A percentile compares a stretch with the other conserved stretches of the same genome.
These are phyloP conservation scores for Cytidiella melzeri DNA, from an alignment of 768 basidiomycete species.

Conservation along the genomic window DNA sequence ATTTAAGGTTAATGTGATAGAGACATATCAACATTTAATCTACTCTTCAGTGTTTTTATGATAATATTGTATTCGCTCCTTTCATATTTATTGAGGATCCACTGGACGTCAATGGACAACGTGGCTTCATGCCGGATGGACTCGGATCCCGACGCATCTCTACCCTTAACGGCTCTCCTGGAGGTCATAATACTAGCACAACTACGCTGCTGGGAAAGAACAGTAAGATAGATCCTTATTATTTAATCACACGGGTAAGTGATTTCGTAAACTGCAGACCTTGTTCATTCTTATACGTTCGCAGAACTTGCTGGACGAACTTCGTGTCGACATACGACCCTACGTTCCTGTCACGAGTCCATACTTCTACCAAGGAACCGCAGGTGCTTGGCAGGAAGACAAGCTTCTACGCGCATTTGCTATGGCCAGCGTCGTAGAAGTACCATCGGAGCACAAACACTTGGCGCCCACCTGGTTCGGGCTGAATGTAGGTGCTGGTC, in stretches of 20 bases:
- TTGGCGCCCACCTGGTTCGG: slow-evolving; percentile 35
- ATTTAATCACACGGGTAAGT: slow-evolving; percentile 75
- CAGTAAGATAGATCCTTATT: slow-evolving; percentile 85
- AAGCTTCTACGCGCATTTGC: slow-evolving; percentile 62
- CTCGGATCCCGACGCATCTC: slow-evolving; percentile 32
- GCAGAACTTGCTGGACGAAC: slow-evolving; percentile 60
- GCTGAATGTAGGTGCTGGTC: slow-evolving; percentile 32
- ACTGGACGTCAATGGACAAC: slow-evolving; percentile 57
- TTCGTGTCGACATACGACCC: slow-evolving; percentile 60
- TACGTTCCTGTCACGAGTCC: slow-evolving; percentile 58
- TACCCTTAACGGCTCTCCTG: slow-evolving; percentile 28
- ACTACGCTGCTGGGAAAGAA: slow-evolving; percentile 45
- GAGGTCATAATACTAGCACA: slow-evolving; percentile 23
- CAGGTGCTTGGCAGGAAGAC: slow-evolving; percentile 60
- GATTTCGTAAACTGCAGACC: slow-evolving; percentile 2
- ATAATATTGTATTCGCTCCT: slow-evolving; percentile 93
- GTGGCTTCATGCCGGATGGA: slow-evolving; percentile 40
- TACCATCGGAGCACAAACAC: slow-evolving; percentile 38
- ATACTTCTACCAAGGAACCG: slow-evolving; percentile 60
- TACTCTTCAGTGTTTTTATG: slow-evolving; percentile 74
- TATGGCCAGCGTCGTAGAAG: slow-evolving; percentile 50
- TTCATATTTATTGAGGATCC: slow-evolving; percentile 97
- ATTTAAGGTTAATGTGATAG: slow-evolving; percentile 2
- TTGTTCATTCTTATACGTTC: slow-evolving; percentile 5
- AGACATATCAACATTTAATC: not conserved